Percentiles rank a stretch among this genome's conserved stretches.
Conservation (phyloP, 2,329 filamentous ascomycete genomes). For the Davidsoniella australis region DNA sequence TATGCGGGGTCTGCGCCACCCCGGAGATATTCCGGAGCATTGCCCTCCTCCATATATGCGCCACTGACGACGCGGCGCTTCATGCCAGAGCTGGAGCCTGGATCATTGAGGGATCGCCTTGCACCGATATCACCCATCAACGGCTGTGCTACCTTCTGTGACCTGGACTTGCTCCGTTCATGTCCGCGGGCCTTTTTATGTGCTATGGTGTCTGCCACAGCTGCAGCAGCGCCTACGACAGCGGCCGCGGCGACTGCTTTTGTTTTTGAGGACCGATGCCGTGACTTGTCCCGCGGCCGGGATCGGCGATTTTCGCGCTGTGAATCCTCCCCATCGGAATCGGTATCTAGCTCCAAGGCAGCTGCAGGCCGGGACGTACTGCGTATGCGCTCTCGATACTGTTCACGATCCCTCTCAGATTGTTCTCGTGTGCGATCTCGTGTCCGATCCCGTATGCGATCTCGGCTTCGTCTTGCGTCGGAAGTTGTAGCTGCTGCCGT, state of each 20-base stretch:
- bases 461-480: neutral
- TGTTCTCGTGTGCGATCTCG: neutral
- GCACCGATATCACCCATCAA: conserved; percentile 12
- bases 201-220: neutral
- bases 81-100: conserved; percentile 18
- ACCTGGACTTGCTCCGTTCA: neutral
- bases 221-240: neutral
- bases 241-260: neutral
- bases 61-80: conserved; percentile 53
- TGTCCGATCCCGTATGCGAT: neutral
- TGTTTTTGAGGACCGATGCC: neutral
- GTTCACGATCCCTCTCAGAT: conserved; percentile 14
- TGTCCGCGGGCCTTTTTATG: too few relatives aligned
- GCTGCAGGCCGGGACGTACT: conserved; percentile 3
- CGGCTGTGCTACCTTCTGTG: conserved; percentile 5
- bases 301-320: conserved; percentile 12
- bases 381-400: conserved; percentile 12
- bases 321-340: conserved; percentile 8
- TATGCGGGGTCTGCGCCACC: conserved; percentile 30
- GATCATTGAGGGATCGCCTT: conserved; percentile 16
- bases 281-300: neutral
- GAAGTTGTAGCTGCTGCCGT: neutral
- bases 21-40: conserved; percentile 23
- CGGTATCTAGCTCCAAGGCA: conserved; percentile 11
- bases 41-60: conserved; percentile 50